phyloP scores from a whole-genome alignment of 202 grass and related monocot species.

The Bolboschoenoplectus hybrid region DNA sequence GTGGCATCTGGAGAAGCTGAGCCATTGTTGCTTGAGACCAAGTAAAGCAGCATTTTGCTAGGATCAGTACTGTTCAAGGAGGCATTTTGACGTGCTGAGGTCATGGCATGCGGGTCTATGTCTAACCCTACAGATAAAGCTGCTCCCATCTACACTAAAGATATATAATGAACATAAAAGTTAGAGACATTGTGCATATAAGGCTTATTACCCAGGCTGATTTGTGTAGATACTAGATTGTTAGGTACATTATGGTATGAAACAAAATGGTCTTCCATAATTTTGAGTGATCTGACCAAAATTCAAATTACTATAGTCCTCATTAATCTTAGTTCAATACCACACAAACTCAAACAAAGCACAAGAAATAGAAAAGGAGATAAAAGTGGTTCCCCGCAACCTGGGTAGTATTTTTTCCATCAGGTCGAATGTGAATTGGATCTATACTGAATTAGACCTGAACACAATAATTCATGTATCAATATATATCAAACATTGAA shows the following conservation, averaged over 20 bases:
- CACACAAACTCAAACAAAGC: neutral
- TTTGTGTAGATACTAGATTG: neutral
- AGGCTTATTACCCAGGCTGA: neutral
- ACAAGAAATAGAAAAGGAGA: neutral
- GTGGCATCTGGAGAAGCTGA: conserved; percentile 27
- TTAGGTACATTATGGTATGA: neutral
- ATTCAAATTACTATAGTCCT: neutral
- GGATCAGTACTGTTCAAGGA: conserved; percentile 62
- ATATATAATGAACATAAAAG: neutral
- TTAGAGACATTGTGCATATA: neutral
- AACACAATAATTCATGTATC: neutral
- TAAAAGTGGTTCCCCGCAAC: neutral
- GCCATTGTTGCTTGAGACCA: conserved; percentile 43
- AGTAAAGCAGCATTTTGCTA: conserved; percentile 64
- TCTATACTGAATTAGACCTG: neutral
- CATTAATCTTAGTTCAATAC: neutral
- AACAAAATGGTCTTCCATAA: neutral
- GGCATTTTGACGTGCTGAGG: conserved; percentile 65
- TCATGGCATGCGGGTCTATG: conserved; percentile 75
- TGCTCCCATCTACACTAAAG: conserved; percentile 74
- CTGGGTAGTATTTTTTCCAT: neutral
- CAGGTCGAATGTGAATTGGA: neutral
- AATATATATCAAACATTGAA: neutral
- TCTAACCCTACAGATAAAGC: conserved; percentile 63
- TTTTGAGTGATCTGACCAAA: neutral